phyloP scores from a whole-genome alignment of 768 basidiomycete species.

The Lactifluus rugatus region DNA sequence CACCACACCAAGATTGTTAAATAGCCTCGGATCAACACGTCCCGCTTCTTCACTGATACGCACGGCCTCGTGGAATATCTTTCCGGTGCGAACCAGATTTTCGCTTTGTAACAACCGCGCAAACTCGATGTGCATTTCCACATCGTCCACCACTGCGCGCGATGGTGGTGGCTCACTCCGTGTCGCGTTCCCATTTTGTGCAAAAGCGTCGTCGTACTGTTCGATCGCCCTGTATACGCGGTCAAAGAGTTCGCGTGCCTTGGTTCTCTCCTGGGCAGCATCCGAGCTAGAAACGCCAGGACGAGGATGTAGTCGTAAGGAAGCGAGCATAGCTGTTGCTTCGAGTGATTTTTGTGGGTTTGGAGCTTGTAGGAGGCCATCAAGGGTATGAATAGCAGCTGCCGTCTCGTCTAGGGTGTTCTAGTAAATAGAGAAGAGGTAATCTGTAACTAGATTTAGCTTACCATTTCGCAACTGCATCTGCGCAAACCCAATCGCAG shows the following conservation, averaged over 20 bases:
- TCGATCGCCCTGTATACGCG: conserved; percentile 59
- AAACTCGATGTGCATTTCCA: conserved; percentile 86
- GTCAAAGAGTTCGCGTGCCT: conserved; percentile 78
- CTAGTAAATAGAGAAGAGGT: not conserved
- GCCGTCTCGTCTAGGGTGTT: conserved; percentile 57
- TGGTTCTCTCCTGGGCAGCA: conserved; percentile 53
- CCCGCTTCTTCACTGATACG: conserved; percentile 43
- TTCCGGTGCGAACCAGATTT: conserved; percentile 59
- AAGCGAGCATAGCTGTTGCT: conserved; percentile 82
- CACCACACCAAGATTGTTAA: conserved; percentile 75
- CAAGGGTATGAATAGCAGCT: conserved; percentile 78
- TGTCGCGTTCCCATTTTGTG: conserved; percentile 22
- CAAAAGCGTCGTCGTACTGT: conserved; percentile 41
- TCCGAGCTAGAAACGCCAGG: conserved; percentile 73
- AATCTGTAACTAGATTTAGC: conserved; percentile 12
- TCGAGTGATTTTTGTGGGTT: conserved; percentile 63
- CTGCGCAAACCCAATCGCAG: conserved; percentile 78
- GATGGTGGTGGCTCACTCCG: conserved; percentile 15
- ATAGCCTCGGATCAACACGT: conserved; percentile 51
- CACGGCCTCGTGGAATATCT: conserved; percentile 65
- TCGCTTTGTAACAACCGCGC: conserved; percentile 84
- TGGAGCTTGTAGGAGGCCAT: conserved; percentile 61
- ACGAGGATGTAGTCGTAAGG: conserved; percentile 73
- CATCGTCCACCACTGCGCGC: conserved; percentile 50
- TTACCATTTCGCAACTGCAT: conserved; percentile 79